These are phyloP conservation scores for Diplotaxis tenuifolia DNA, from an alignment of 345 rosid genomes.

Conservation along the genomic window DNA sequence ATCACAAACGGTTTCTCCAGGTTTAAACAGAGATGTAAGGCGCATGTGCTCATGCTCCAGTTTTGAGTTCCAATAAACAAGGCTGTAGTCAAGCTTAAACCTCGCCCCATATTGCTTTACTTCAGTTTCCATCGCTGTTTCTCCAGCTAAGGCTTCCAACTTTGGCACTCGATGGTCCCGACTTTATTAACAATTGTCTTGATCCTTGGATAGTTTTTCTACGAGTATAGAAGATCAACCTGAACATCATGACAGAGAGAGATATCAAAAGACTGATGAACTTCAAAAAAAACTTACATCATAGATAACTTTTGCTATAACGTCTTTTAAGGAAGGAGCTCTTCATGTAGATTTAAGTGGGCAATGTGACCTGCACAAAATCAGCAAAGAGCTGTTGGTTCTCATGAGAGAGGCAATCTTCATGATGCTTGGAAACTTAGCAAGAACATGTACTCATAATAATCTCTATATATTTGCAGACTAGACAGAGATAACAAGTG, in stretches of 20 bases:
- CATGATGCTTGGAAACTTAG: slow-evolving; percentile 6
- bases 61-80: slow-evolving; percentile 94
- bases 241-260: background rate
- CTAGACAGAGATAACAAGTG: slow-evolving; percentile 1
- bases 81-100: slow-evolving; percentile 80
- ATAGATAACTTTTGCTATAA: slow-evolving; percentile 81
- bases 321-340: slow-evolving; percentile 76
- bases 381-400: slow-evolving; percentile 25
- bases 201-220: slow-evolving; percentile 90
- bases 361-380: slow-evolving; percentile 82
- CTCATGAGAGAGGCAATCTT: no score
- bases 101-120: slow-evolving; percentile 89
- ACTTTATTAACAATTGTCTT: slow-evolving; percentile 85
- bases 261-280: no score
- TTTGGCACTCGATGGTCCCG: no score
- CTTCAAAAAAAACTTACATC: slow-evolving; percentile 79
- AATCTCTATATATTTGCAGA: background rate
- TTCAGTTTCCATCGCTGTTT: slow-evolving; percentile 73
- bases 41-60: slow-evolving; percentile 86
- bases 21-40: slow-evolving; percentile 62
- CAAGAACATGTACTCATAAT: background rate
- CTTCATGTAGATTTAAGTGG: slow-evolving; percentile 81
- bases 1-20: slow-evolving; percentile 86
- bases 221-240: slow-evolving; percentile 19
- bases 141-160: no score